phyloP scores from a whole-genome alignment of 202 grass and related monocot species.

The Cymbopogon flexuosus region DNA sequence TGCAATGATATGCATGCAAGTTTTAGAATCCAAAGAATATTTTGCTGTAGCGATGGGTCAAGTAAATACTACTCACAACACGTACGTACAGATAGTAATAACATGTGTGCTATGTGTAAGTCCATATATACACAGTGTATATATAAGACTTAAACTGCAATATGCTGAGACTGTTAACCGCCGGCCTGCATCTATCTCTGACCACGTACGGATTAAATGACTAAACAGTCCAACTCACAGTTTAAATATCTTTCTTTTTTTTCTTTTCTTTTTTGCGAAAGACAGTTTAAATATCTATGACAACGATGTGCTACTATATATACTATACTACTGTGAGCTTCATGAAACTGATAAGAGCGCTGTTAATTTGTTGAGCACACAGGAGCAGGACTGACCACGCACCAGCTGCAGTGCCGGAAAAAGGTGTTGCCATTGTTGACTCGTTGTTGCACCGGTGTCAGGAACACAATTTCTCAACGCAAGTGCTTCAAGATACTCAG shows the following conservation, averaged over 20 bases:
- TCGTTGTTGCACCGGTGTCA: slow-evolving; percentile 22
- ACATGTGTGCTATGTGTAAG: neutral
- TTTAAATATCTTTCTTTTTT: neutral
- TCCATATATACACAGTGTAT: no score
- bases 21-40: neutral
- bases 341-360: slow-evolving; percentile 10
- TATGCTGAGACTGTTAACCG: no score
- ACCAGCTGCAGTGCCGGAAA: neutral
- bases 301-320: neutral
- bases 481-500: slow-evolving; percentile 36
- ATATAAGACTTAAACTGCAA: no score
- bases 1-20: neutral
- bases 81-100: no score
- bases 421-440: slow-evolving; percentile 32
- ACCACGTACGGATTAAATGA: neutral
- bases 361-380: slow-evolving; percentile 33
- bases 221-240: neutral
- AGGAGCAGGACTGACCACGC: slow-evolving; percentile 23
- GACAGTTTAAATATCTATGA: neutral
- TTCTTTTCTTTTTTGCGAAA: no score
- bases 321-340: neutral
- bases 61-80: neutral
- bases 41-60: neutral
- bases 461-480: slow-evolving; percentile 21
- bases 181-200: slow-evolving; percentile 11